Percentiles rank a stretch among this genome's conserved stretches.
Conservation (phyloP, 331 rosid genomes). For the Prunus yedoensis region DNA sequence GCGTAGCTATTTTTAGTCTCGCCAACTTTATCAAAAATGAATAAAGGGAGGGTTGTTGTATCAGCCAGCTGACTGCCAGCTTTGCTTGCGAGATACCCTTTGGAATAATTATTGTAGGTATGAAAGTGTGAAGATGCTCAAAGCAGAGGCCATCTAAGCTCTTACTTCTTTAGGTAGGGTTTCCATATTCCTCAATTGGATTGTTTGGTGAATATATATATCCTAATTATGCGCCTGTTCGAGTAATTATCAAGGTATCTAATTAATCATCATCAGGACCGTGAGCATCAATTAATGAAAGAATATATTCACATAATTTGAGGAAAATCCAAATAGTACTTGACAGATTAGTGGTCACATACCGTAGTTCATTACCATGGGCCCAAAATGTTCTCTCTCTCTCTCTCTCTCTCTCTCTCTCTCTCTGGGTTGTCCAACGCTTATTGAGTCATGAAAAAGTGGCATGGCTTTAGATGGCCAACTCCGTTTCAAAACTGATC, state of each 20-base stretch:
- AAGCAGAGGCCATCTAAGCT: background rate
- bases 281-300: too few relatives aligned
- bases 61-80: background rate
- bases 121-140: background rate
- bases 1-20: background rate
- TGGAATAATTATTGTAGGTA: background rate
- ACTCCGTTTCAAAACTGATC: background rate
- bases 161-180: background rate
- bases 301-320: too few relatives aligned
- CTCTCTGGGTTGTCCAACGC: background rate
- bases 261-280: background rate
- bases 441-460: slow-evolving; percentile 1
- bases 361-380: too few relatives aligned
- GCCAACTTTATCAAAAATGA: background rate
- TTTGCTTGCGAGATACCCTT: background rate
- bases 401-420: background rate
- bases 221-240: background rate
- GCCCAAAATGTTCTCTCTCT: too few relatives aligned
- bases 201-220: background rate
- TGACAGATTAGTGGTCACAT: too few relatives aligned
- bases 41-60: background rate
- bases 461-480: background rate
- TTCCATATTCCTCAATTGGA: background rate
- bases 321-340: too few relatives aligned
- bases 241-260: background rate